These are phyloP conservation scores for Aspergillus ellipticus DNA, from an alignment of 495 filamentous ascomycete species.

Conservation along the genomic window DNA sequence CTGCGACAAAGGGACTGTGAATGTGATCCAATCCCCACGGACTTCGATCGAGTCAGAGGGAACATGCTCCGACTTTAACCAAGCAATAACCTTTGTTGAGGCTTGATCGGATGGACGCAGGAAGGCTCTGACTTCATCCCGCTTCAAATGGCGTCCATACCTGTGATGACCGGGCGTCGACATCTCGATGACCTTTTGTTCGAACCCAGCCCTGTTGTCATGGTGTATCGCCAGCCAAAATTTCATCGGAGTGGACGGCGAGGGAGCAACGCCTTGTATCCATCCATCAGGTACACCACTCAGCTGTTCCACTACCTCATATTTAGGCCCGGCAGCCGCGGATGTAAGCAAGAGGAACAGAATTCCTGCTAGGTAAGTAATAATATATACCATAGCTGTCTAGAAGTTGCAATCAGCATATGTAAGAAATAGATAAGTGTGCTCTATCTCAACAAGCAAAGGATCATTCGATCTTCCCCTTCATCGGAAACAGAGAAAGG, in stretches of 20 bases:
- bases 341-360: slow-evolving; percentile 12
- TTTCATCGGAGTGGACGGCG: slow-evolving; percentile 34
- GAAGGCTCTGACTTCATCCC: slow-evolving; percentile 49
- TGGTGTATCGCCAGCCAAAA: slow-evolving; percentile 55
- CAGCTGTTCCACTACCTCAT: slow-evolving; percentile 46
- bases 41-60: slow-evolving; percentile 36
- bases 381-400: slow-evolving; percentile 11
- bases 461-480: too few species aligned
- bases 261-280: slow-evolving; percentile 35
- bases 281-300: slow-evolving; percentile 42
- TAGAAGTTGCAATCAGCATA: neutral
- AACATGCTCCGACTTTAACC: slow-evolving; percentile 49
- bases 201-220: slow-evolving; percentile 50
- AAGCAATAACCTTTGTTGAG: slow-evolving; percentile 39
- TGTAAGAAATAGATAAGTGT: neutral
- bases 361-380: slow-evolving; percentile 5
- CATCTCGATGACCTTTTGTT: slow-evolving; percentile 58
- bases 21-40: slow-evolving; percentile 55
- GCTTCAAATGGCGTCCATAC: slow-evolving; percentile 63
- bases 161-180: slow-evolving; percentile 56
- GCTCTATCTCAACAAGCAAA: too few species aligned
- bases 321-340: slow-evolving; percentile 5
- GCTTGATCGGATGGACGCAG: slow-evolving; percentile 46
- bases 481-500: too few species aligned
- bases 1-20: slow-evolving; percentile 45